phyloP scores from a whole-genome alignment of 208 protist species.

The Sergeia podlipaevii region DNA sequence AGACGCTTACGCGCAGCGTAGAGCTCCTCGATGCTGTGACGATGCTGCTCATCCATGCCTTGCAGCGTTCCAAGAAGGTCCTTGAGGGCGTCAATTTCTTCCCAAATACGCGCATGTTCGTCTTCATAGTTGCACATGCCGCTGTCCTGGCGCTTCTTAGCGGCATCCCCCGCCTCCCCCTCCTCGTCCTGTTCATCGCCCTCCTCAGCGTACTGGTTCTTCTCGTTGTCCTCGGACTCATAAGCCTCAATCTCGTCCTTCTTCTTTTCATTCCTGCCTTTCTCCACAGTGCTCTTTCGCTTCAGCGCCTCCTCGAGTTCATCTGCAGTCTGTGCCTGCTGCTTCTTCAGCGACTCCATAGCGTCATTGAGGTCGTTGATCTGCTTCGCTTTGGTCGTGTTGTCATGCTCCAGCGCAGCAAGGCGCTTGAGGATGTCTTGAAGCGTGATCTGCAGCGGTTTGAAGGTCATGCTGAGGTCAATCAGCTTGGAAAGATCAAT shows the following conservation, averaged over 20 bases:
- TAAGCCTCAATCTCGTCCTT: neutral
- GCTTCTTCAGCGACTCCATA: slow-evolving; percentile 25
- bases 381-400: slow-evolving; percentile 37
- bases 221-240: slow-evolving; percentile 1
- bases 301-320: slow-evolving; percentile 3
- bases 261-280: neutral
- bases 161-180: neutral
- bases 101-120: slow-evolving; percentile 46
- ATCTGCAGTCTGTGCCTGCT: slow-evolving; percentile 12
- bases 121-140: neutral
- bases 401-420: slow-evolving; percentile 36
- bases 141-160: neutral
- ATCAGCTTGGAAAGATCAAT: slow-evolving; percentile 83
- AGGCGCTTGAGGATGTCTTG: slow-evolving; percentile 58
- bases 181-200: neutral
- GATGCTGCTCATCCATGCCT: slow-evolving; percentile 30
- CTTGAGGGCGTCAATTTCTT: slow-evolving; percentile 59
- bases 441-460: slow-evolving; percentile 69
- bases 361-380: slow-evolving; percentile 27
- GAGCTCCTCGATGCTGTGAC: slow-evolving; percentile 76
- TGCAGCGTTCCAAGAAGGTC: slow-evolving; percentile 48
- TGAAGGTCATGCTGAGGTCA: slow-evolving; percentile 61
- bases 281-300: neutral
- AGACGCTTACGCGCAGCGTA: slow-evolving; percentile 68
- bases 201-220: slow-evolving; percentile 12